Conservation (phyloP, 768 basidiomycete genomes). For the Tulasnella sp. region DNA sequence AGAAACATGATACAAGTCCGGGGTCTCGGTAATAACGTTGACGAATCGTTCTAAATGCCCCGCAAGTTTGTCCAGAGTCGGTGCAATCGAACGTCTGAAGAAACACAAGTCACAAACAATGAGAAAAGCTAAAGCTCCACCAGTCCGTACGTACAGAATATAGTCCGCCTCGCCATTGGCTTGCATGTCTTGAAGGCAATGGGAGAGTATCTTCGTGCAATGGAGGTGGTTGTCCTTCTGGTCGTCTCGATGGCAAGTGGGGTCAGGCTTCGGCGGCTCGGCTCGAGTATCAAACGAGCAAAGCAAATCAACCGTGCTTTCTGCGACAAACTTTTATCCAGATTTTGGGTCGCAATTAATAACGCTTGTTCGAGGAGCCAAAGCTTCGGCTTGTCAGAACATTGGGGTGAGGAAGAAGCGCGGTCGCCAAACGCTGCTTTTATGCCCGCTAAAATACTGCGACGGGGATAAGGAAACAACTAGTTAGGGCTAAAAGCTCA, state of each 20-base stretch:
- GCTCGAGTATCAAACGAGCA: background rate
- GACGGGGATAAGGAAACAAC: conserved; percentile 43
- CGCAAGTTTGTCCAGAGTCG: too few relatives aligned
- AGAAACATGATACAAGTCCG: too few relatives aligned
- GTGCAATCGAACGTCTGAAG: too few relatives aligned
- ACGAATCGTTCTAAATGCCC: too few relatives aligned
- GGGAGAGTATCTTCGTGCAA: background rate
- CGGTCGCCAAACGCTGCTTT: background rate
- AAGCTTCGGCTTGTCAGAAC: background rate
- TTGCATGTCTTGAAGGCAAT: background rate
- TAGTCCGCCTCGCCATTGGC: too few relatives aligned
- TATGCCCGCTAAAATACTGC: background rate
- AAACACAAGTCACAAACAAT: too few relatives aligned
- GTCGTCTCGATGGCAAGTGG: too few relatives aligned
- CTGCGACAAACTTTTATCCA: background rate
- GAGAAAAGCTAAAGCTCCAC: too few relatives aligned
- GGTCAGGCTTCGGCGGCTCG: background rate
- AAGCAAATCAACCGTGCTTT: background rate
- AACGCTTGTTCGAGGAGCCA: background rate
- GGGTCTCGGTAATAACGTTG: too few relatives aligned
- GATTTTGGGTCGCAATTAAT: background rate
- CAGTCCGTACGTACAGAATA: too few relatives aligned
- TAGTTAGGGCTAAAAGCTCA: conserved; percentile 45
- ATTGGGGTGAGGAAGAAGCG: background rate
- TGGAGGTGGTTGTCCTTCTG: background rate